Evolutionary conservation across 2,329 filamentous ascomycete species (phyloP), one percentile per base, ranked within the genome.

Genomic region (Apiospora marii): DNA sequence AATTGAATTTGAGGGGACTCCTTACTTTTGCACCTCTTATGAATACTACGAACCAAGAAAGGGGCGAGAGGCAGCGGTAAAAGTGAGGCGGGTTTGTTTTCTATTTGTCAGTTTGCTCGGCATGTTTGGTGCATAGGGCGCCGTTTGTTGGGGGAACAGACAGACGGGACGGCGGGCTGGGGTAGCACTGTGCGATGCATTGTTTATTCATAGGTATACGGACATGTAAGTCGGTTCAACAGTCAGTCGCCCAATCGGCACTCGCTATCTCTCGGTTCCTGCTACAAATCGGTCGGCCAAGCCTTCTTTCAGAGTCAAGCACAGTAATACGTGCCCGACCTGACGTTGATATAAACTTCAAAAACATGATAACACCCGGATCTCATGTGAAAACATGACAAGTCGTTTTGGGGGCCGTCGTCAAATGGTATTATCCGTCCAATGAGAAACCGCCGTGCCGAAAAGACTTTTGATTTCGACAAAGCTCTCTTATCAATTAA

Each of bases 41-140:
- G 10, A 37, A 27, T 30, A 27, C 27, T n/a, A 51, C 51, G 13
- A 12, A 22, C 51, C n/a, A 51, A 19, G 27, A 19, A 22, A 16
- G 3, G 10, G 4, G 12, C 14, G n/a, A 12, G n/a, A 51, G 46
- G 16, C 5, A 48, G 46, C 46, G 46, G n/a, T 41, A n/a, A 27
- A 12, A 51, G 34, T n/a, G 34, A 64, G 34, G 34, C 53, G 58
- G 10, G 14, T 64, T 10, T 64, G 19, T 34, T 10, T 22, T 34
- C 8, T 22, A 30, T 10, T 3, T 51, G 10, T 24, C 12, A 27
- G n/a, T 24, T 24, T 3, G 8, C 49, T 10, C 22, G 2, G n/a
- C 22, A n/a, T 49, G 80, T 75, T n/a, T 24, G n/a, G n/a, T n/a
- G n/a, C n/a, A n/a, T 1, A 49, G 22, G n/a, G 7, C 5, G 71